These are phyloP conservation scores for Amphicarpaea edgeworthii DNA, from an alignment of 306 rosid genomes.

Conservation along the genomic window DNA sequence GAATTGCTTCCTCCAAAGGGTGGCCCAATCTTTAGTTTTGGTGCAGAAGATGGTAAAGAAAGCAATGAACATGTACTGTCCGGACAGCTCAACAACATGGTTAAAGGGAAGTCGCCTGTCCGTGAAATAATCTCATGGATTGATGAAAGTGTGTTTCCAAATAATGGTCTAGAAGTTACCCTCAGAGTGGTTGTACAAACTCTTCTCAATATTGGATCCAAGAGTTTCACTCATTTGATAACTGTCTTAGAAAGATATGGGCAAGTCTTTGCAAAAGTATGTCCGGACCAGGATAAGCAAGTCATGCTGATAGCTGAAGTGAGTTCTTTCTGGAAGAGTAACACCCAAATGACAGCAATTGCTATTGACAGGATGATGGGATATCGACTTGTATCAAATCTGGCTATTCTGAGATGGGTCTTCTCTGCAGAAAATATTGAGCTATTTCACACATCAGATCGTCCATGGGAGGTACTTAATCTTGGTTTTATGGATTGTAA, in stretches of 20 bases:
- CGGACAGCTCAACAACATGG: constrained; percentile 79
- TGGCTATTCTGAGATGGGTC: constrained; percentile 96
- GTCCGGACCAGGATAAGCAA: constrained; percentile 89
- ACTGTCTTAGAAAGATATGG: constrained; percentile 97
- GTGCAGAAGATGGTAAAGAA: constrained; percentile 68
- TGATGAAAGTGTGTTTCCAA: constrained; percentile 77
- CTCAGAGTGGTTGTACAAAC: constrained; percentile 86
- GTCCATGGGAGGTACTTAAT: constrained; percentile 92
- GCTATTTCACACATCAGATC: constrained; percentile 89
- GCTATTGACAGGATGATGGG: constrained; percentile 99
- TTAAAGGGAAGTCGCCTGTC: constrained; percentile 81
- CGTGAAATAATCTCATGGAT: constrained; percentile 93
- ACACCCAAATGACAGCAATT: constrained; percentile 94
- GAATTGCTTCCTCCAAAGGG: constrained; percentile 95
- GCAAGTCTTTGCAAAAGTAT: constrained; percentile 81
- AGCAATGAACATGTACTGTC: constrained; percentile 71
- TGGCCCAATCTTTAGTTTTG: constrained; percentile 72
- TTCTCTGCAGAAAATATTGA: constrained; percentile 83
- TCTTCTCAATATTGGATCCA: constrained; percentile 91
- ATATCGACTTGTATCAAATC: constrained; percentile 88
- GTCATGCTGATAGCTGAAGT: constrained; percentile 88
- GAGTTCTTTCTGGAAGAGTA: constrained; percentile 86
- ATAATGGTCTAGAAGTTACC: constrained; percentile 81
- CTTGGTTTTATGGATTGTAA: constrained; percentile 8
- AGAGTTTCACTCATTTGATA: constrained; percentile 97